Evolutionary conservation across 257 asterid species (phyloP).

Genomic region (Vinca minor): DNA sequence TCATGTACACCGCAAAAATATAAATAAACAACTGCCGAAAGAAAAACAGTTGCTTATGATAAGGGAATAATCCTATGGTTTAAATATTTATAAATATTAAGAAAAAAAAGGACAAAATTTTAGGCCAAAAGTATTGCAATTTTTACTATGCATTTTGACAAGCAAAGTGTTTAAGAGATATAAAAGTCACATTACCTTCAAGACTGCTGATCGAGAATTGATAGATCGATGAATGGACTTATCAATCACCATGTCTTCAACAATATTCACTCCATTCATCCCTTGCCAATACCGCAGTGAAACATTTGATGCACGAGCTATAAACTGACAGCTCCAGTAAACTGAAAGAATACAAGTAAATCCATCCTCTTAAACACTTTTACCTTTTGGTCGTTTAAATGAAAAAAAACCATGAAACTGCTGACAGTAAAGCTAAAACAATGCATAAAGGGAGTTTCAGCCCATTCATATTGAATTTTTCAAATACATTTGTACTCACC

Average conservation of each 20-base stretch:
- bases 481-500: slow-evolving; percentile 37
- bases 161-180: slow-evolving; percentile 1
- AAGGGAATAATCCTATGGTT: too few species aligned
- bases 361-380: not conserved
- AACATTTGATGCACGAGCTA: slow-evolving; percentile 92
- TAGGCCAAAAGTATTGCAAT: too few species aligned
- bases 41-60: too few species aligned
- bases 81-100: too few species aligned
- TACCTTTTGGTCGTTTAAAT: not conserved
- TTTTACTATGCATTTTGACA: too few species aligned
- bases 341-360: slow-evolving; percentile 35
- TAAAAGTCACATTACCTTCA: slow-evolving; percentile 51
- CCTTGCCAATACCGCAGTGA: slow-evolving; percentile 84
- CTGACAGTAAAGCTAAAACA: not conserved
- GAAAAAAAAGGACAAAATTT: too few species aligned
- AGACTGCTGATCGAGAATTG: slow-evolving; percentile 78
- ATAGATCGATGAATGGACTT: slow-evolving; percentile 67
- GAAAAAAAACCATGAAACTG: not conserved
- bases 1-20: too few species aligned
- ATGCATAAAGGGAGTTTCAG: too few species aligned
- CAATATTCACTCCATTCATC: slow-evolving; percentile 79
- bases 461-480: slow-evolving; percentile 1
- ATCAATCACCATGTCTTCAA: slow-evolving; percentile 74
- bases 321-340: slow-evolving; percentile 91
- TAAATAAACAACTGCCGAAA: too few species aligned